Evolutionary conservation across 2,329 filamentous ascomycete species (phyloP).

Genomic region (Diplocarpon rosae): DNA sequence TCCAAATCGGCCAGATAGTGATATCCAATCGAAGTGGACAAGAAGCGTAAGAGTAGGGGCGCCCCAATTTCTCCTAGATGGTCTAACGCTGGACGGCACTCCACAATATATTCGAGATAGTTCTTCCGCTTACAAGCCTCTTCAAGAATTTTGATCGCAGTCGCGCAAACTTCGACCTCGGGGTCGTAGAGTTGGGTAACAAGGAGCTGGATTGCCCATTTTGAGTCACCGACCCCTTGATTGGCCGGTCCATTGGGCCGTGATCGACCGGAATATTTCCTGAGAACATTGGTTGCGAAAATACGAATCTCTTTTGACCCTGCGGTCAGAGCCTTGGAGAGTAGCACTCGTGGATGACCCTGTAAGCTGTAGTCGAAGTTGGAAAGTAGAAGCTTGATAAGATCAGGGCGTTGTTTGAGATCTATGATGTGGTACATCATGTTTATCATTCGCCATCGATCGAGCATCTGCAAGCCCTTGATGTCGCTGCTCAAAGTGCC

Average conservation of each 20-base stretch:
- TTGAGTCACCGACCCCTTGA: constrained; percentile 53
- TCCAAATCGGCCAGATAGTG: constrained; percentile 94
- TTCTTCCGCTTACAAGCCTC: constrained; percentile 90
- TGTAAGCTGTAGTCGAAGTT: constrained; percentile 87
- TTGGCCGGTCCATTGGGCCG: constrained; percentile 29
- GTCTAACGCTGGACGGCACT: constrained; percentile 87
- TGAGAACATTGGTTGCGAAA: constrained; percentile 73
- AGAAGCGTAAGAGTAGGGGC: constrained; percentile 78
- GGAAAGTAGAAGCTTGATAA: constrained; percentile 77
- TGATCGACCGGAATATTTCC: constrained; percentile 67
- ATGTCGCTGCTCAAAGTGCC: constrained; percentile 75
- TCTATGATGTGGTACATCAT: constrained; percentile 99
- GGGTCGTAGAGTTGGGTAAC: constrained; percentile 98
- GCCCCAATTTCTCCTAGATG: constrained; percentile 95
- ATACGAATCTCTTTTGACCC: constrained; percentile 88
- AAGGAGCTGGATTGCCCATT: constrained; percentile 93
- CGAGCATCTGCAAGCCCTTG: constrained; percentile 78
- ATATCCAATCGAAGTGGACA: constrained; percentile 94
- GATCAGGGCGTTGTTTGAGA: constrained; percentile 76
- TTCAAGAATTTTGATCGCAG: constrained; percentile 92
- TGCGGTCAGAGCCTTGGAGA: constrained; percentile 88
- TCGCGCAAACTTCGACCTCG: constrained; percentile 91
- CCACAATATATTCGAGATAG: constrained; percentile 90
- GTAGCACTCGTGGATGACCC: constrained; percentile 80
- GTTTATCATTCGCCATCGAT: constrained; percentile 96